A percentile compares a stretch with the other conserved stretches of the same genome.
Evolutionary conservation across 2,329 filamentous ascomycete genomes (phyloP).

Genomic region (Claviceps capensis): DNA sequence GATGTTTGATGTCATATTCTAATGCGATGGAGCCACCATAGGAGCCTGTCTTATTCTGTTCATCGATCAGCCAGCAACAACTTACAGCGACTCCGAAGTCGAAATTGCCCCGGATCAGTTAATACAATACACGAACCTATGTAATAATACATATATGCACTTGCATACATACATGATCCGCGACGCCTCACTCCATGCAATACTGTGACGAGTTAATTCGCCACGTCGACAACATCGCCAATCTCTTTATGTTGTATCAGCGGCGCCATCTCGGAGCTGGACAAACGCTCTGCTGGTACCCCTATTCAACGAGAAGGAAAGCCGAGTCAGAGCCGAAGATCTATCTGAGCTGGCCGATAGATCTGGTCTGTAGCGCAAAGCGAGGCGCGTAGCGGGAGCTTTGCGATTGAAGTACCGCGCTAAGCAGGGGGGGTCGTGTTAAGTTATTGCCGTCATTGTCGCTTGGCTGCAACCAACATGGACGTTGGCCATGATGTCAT

Average conservation of each 20-base stretch:
- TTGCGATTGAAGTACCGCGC: too few relatives aligned
- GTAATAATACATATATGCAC: background rate
- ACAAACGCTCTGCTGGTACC: background rate
- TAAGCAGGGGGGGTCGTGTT: too few relatives aligned
- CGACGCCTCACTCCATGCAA: conserved; percentile 13
- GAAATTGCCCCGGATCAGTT: background rate
- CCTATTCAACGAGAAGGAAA: too few relatives aligned
- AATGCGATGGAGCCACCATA: conserved; percentile 13
- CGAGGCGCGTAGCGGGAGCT: too few relatives aligned
- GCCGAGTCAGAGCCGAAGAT: too few relatives aligned
- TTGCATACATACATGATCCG: conserved; percentile 5
- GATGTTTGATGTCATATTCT: conserved; percentile 11
- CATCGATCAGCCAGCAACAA: background rate
- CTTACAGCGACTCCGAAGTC: background rate
- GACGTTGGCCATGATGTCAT: too few relatives aligned
- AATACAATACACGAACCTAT: background rate
- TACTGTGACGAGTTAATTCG: conserved; percentile 11
- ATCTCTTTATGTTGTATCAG: conserved; percentile 9
- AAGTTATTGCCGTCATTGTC: too few relatives aligned
- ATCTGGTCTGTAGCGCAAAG: too few relatives aligned
- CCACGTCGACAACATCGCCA: conserved; percentile 6
- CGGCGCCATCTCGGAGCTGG: conserved; percentile 11
- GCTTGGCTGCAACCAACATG: too few relatives aligned
- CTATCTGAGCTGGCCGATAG: too few relatives aligned
- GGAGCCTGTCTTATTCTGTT: conserved; percentile 11